Conservation (phyloP, 2,329 filamentous ascomycete species). For the Aspergillus calidoustus region DNA sequence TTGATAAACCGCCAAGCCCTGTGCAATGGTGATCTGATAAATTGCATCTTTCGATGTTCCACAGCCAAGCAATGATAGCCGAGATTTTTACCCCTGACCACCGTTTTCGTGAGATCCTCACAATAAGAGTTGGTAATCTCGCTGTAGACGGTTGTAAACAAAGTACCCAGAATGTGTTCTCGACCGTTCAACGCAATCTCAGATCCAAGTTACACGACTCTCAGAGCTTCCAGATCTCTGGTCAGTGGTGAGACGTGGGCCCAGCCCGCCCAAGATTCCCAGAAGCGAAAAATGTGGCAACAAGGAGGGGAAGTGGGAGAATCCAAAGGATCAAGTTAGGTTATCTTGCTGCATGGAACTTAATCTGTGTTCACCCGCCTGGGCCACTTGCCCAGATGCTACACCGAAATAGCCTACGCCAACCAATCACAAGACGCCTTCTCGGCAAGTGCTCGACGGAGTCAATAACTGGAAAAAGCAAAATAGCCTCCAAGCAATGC, state of each 20-base stretch:
- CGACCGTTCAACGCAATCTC: conserved; percentile 7
- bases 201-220: conserved; percentile 8
- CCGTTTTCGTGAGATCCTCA: neutral
- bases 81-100: conserved; percentile 13
- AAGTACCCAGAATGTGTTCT: neutral
- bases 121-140: neutral
- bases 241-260: neutral
- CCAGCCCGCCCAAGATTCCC: conserved; percentile 7
- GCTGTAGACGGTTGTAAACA: neutral
- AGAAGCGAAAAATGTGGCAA: conserved; percentile 10
- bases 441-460: neutral
- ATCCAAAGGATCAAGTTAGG: conserved; percentile 6
- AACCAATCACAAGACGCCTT: conserved; percentile 1
- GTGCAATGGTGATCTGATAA: conserved; percentile 25
- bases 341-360: conserved; percentile 14
- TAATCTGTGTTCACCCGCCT: conserved; percentile 5
- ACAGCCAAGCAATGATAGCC: conserved; percentile 27
- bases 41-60: conserved; percentile 18
- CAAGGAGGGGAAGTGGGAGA: conserved; percentile 3
- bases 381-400: neutral
- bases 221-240: neutral
- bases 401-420: conserved; percentile 3
- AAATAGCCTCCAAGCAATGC: neutral
- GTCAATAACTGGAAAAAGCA: conserved; percentile 1
- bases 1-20: conserved; percentile 27